Percentiles rank a stretch among this genome's conserved stretches.
Evolutionary conservation across 1,139 yeast species (phyloP).

Genomic region (Hyphopichia buzzinii): DNA sequence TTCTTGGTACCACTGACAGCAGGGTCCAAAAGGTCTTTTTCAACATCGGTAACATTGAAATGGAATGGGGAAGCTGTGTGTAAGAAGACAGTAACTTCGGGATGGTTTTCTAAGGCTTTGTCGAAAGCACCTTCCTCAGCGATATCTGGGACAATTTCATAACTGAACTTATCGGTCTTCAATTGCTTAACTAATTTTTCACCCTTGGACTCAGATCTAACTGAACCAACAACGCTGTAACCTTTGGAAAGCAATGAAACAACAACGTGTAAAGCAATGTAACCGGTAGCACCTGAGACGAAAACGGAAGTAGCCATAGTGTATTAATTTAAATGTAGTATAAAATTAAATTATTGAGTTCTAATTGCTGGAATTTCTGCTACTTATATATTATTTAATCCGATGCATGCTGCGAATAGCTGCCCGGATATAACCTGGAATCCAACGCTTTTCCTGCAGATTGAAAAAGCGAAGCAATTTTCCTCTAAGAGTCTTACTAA

Average conservation of each 20-base stretch:
- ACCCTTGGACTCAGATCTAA: slow-evolving; percentile 55
- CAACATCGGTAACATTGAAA: slow-evolving; percentile 35
- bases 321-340: too few relatives aligned
- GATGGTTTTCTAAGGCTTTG: slow-evolving; percentile 25
- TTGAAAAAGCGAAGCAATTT: too few relatives aligned
- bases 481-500: too few relatives aligned
- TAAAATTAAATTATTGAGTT: too few relatives aligned
- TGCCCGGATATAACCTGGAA: too few relatives aligned
- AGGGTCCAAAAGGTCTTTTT: slow-evolving; percentile 37
- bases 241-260: slow-evolving; percentile 32
- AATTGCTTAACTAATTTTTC: slow-evolving; percentile 32
- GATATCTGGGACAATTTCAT: slow-evolving; percentile 37
- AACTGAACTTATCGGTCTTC: slow-evolving; percentile 25
- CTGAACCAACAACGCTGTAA: slow-evolving; percentile 61
- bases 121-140: slow-evolving; percentile 33
- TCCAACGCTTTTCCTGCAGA: too few relatives aligned
- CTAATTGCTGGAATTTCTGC: too few relatives aligned
- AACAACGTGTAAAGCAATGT: slow-evolving; percentile 53
- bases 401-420: too few relatives aligned
- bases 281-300: slow-evolving; percentile 61
- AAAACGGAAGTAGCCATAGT: too few relatives aligned
- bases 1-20: slow-evolving; percentile 40
- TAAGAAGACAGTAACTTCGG: slow-evolving; percentile 25
- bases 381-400: too few relatives aligned
- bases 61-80: slow-evolving; percentile 37